phyloP scores from a whole-genome alignment of 108 stramenopile species.

The Fragilaria radians region DNA sequence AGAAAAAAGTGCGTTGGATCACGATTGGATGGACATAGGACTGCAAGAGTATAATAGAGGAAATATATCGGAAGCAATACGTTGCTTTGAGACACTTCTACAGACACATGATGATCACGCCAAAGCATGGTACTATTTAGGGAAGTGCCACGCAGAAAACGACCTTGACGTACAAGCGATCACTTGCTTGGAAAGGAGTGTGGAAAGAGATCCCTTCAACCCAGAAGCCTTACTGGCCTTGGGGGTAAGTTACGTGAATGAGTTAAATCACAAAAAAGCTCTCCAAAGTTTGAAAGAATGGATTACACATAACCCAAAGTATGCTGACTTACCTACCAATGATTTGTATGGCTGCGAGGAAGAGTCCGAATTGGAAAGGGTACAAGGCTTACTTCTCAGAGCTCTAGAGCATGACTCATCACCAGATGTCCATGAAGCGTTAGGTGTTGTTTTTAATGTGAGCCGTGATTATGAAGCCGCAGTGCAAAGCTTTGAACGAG shows the following conservation, averaged over 20 bases:
- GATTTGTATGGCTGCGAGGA: conserved; percentile 65
- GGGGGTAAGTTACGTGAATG: conserved; percentile 92
- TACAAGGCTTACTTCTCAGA: conserved; percentile 71
- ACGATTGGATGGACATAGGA: conserved; percentile 71
- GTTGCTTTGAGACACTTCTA: conserved; percentile 81
- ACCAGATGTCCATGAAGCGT: conserved; percentile 78
- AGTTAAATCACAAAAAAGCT: conserved; percentile 79
- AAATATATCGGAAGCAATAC: conserved; percentile 72
- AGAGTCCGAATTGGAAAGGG: conserved; percentile 73
- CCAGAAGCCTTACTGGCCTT: conserved; percentile 80
- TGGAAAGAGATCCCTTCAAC: conserved; percentile 85
- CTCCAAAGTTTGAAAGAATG: conserved; percentile 81
- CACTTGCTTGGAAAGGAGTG: conserved; percentile 80
- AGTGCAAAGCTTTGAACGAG: conserved; percentile 62
- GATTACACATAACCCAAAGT: conserved; percentile 92
- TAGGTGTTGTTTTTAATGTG: conserved; percentile 93
- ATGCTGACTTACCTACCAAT: conserved; percentile 69
- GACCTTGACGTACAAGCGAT: conserved; percentile 90
- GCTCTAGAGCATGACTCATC: conserved; percentile 63
- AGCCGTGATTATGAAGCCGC: conserved; percentile 85
- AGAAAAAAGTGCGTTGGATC: background rate
- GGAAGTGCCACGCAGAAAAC: conserved; percentile 88
- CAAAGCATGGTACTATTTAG: conserved; percentile 89
- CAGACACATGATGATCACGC: conserved; percentile 62
- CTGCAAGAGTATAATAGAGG: conserved; percentile 69